A percentile compares a stretch with the other conserved stretches of the same genome.
Evolutionary conservation across 208 protist genomes (phyloP).

Genomic region (Ichthyophonus hoferi): DNA sequence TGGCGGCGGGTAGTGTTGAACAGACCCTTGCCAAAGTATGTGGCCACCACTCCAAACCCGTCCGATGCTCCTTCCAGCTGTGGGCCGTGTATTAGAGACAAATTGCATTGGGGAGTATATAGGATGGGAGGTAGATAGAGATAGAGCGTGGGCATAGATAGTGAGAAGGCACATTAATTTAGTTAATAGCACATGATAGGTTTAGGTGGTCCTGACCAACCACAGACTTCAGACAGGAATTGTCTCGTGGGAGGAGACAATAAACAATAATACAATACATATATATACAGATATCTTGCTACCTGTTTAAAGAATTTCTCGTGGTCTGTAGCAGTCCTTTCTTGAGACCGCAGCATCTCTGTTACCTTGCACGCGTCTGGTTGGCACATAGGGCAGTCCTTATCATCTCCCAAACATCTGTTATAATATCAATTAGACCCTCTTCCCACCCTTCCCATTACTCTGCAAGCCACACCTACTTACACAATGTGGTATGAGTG

Average conservation of each 20-base stretch:
- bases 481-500: constrained; percentile 26
- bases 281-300: neutral
- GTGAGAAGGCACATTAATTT: no score
- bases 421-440: no score
- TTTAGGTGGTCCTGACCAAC: no score
- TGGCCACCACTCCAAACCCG: constrained; percentile 77
- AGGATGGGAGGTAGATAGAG: no score
- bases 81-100: no score
- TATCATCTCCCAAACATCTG: constrained; percentile 38
- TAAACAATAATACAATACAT: neutral
- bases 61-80: constrained; percentile 59
- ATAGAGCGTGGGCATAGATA: no score
- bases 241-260: no score
- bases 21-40: constrained; percentile 79
- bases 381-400: constrained; percentile 65
- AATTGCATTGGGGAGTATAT: no score
- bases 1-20: no score
- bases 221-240: no score
- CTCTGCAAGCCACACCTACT: constrained; percentile 10
- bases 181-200: no score
- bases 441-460: no score
- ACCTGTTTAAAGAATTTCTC: constrained; percentile 71
- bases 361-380: constrained; percentile 58
- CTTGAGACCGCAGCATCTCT: constrained; percentile 62
- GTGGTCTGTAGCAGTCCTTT: constrained; percentile 61